Evolutionary conservation across 768 basidiomycete genomes (phyloP).

Genomic region (Trametes cinnabarina): DNA sequence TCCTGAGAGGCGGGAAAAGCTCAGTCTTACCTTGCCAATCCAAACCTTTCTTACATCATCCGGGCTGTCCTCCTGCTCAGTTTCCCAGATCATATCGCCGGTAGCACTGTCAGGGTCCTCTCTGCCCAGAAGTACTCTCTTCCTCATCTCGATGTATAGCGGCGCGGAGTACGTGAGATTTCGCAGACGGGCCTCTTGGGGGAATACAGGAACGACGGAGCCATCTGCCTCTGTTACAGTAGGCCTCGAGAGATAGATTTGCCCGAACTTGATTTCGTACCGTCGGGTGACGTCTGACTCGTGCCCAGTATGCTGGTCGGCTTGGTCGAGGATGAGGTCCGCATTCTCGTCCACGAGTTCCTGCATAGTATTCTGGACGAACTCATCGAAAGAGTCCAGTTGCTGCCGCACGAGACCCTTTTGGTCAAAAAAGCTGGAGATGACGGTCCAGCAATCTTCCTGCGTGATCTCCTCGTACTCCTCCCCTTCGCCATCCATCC

Average conservation of each 20-base stretch:
- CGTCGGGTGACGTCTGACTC: slow-evolving; percentile 79
- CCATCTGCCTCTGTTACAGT: slow-evolving; percentile 96
- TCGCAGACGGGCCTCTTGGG: slow-evolving; percentile 92
- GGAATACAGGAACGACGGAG: slow-evolving; percentile 89
- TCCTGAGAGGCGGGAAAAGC: neutral
- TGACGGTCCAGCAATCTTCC: slow-evolving; percentile 94
- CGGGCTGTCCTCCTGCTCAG: slow-evolving; percentile 60
- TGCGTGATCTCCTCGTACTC: slow-evolving; percentile 82
- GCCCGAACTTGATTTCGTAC: slow-evolving; percentile 96
- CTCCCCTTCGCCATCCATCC: slow-evolving; percentile 49
- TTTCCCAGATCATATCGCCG: slow-evolving; percentile 77
- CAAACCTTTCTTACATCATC: slow-evolving; percentile 82
- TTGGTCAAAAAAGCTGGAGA: slow-evolving; percentile 94
- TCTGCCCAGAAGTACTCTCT: slow-evolving; percentile 73
- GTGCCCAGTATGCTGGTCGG: slow-evolving; percentile 92
- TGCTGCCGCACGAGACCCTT: slow-evolving; percentile 98
- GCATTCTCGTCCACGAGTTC: slow-evolving; percentile 96
- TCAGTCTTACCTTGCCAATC: slow-evolving; percentile 84
- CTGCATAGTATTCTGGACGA: slow-evolving; percentile 99
- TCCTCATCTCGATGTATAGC: slow-evolving; percentile 93
- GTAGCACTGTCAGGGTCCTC: slow-evolving; percentile 79
- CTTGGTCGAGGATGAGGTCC: slow-evolving; percentile 95
- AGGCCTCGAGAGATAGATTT: slow-evolving; percentile 94
- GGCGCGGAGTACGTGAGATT: slow-evolving; percentile 97
- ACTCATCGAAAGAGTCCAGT: slow-evolving; percentile 97